These are phyloP conservation scores for Microstegium vimineum DNA, from an alignment of 176 grass and related monocot genomes.

Conservation along the genomic window DNA sequence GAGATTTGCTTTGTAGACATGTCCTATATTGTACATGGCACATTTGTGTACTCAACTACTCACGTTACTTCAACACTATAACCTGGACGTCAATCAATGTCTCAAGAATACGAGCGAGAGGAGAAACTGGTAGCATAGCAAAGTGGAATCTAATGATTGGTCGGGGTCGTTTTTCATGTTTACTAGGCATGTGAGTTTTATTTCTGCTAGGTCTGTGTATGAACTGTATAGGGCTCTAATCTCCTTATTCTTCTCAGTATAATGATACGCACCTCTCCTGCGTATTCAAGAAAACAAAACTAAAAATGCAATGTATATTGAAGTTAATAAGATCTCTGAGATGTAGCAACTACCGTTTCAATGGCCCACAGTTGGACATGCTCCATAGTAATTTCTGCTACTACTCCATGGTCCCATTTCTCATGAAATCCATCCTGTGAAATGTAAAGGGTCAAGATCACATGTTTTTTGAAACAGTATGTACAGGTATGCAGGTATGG, in stretches of 20 bases:
- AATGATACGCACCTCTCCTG: background rate
- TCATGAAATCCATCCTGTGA: slow-evolving; percentile 83
- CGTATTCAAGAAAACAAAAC: background rate
- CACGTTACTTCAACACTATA: background rate
- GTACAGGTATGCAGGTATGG: background rate
- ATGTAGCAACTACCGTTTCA: slow-evolving; percentile 51
- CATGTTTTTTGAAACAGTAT: background rate
- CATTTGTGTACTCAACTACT: background rate
- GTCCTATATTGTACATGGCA: background rate
- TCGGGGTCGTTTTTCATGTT: background rate
- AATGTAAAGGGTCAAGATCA: background rate
- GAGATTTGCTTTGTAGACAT: background rate
- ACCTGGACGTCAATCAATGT: background rate
- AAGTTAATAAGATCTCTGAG: background rate
- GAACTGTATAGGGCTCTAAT: background rate
- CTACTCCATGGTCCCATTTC: slow-evolving; percentile 67
- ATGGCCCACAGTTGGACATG: slow-evolving; percentile 56
- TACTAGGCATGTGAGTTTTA: background rate
- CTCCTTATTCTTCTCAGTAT: background rate
- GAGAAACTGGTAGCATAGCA: background rate
- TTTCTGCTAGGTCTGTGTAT: background rate
- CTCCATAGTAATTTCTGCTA: slow-evolving; percentile 56
- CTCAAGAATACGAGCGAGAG: background rate
- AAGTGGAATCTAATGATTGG: background rate
- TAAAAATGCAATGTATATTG: background rate